These are phyloP conservation scores for Solidago caesia DNA, from an alignment of 129 eudicot genomes.

Conservation along the genomic window DNA sequence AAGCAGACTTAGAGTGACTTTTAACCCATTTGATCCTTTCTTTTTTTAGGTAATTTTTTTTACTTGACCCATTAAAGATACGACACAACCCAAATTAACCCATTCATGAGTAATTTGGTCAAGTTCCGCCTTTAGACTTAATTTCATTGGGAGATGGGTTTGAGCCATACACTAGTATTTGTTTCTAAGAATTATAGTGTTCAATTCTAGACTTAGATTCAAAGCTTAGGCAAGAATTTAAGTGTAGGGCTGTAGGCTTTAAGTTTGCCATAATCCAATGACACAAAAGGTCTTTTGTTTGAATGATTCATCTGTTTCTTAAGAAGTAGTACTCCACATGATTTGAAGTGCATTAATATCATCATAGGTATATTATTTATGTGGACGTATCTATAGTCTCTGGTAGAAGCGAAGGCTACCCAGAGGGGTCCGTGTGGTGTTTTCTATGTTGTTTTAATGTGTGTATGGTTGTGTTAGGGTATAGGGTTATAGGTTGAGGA, in stretches of 20 bases:
- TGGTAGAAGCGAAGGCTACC: not conserved
- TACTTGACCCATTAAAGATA: not conserved
- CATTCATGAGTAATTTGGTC: not conserved
- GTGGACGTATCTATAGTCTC: not conserved
- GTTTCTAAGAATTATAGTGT: not conserved
- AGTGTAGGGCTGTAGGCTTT: not conserved
- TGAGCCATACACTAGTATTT: not conserved
- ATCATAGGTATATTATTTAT: not conserved
- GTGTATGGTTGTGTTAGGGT: no score
- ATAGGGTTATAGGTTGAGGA: no score
- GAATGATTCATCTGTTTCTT: not conserved
- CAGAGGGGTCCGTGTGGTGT: not conserved
- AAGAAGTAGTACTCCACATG: conserved; percentile 10
- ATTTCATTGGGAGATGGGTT: not conserved
- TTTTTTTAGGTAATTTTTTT: not conserved
- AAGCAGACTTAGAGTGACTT: not conserved
- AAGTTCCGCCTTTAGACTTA: not conserved
- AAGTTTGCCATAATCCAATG: not conserved
- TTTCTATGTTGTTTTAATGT: no score
- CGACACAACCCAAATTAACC: not conserved
- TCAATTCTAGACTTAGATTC: conserved; percentile 9
- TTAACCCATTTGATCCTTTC: not conserved
- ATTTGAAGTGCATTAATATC: not conserved
- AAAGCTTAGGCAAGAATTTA: not conserved
- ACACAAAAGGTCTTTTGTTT: not conserved